These are phyloP conservation scores for Moricandia arvensis DNA, from an alignment of 345 rosid genomes.

Conservation along the genomic window DNA sequence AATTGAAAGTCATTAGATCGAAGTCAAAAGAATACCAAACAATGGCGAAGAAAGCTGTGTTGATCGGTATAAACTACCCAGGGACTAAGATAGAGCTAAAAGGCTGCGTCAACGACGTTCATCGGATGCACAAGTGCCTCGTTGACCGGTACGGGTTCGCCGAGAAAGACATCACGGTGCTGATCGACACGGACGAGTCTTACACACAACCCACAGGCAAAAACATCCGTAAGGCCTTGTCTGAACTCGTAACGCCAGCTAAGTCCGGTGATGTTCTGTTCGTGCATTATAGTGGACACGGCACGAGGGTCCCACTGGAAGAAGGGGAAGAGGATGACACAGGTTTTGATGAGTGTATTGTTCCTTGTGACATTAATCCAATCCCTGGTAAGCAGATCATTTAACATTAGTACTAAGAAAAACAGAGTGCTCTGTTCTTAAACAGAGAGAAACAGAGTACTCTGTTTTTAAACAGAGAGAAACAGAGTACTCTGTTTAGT, in stretches of 20 bases:
- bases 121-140: constrained; percentile 60
- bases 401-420: background rate
- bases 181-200: constrained; percentile 71
- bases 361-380: constrained; percentile 33
- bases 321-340: constrained; percentile 94
- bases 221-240: constrained; percentile 63
- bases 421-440: background rate
- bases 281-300: constrained; percentile 93
- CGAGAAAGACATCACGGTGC: constrained; percentile 55
- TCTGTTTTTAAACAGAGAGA: no score
- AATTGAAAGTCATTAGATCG: background rate
- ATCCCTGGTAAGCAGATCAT: constrained; percentile 22
- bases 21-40: background rate
- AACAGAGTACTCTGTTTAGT: background rate
- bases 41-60: constrained; percentile 69
- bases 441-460: background rate
- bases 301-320: constrained; percentile 88
- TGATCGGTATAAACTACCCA: constrained; percentile 86
- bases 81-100: constrained; percentile 68
- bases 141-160: constrained; percentile 63
- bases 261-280: constrained; percentile 60
- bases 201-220: constrained; percentile 71
- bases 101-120: constrained; percentile 89
- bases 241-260: constrained; percentile 52
- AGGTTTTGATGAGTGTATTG: constrained; percentile 70